Base-by-base conservation (phyloP, 805 yeast genomes). In the Metschnikowia baotianmanensis region DNA sequence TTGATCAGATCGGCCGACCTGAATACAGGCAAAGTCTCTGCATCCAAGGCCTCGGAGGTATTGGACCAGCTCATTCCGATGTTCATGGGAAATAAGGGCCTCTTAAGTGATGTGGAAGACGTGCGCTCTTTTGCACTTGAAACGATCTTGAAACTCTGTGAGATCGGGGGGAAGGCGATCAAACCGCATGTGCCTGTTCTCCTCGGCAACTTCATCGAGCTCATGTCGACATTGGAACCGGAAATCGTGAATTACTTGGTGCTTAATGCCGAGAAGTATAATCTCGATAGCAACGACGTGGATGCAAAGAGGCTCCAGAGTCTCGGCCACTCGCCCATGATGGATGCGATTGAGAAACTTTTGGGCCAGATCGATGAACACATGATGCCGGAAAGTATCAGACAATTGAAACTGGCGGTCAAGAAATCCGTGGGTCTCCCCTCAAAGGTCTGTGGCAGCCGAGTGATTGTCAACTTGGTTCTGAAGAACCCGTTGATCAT, bases 211-310 rank as follows among this genome's bases (percentile, higher is more conserved):
- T 73, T 93, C 54, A 69, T 85, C 5, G 62, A 74, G 6, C 65
- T 88, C 44, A 79, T 91, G 79, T 86, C 96, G 0, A 82, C 93
- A 0, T 70, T 91, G 30, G 99, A 93, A 55, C 98, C 98, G 0
- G 96, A 90, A 56, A 79, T 85, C 2, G 75, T 87, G 47, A 91
- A 93, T 56, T 91, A 89, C 53, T 63, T 91, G 43, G 80, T 93
- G 0, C 67, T 91, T 45, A 90, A 93, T 62, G 96, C 97, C 1
- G 90, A 80, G 44, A 91, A 89, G 59, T 89, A 84, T 57, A 88
- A 89, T 31, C 58, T 89, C 43, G 80, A 79, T 37, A 67, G 80
- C 6, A 76, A 77, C 42, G 86, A 80, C 28, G 78, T 91, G 45
- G 97, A 93, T 60, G 79, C 86, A 0, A 80, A 80, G 37, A 73